Evolutionary conservation across 2,329 filamentous ascomycete species (phyloP), one percentile per base, ranked within the genome.

Genomic region (Mollisia scopiformis): DNA sequence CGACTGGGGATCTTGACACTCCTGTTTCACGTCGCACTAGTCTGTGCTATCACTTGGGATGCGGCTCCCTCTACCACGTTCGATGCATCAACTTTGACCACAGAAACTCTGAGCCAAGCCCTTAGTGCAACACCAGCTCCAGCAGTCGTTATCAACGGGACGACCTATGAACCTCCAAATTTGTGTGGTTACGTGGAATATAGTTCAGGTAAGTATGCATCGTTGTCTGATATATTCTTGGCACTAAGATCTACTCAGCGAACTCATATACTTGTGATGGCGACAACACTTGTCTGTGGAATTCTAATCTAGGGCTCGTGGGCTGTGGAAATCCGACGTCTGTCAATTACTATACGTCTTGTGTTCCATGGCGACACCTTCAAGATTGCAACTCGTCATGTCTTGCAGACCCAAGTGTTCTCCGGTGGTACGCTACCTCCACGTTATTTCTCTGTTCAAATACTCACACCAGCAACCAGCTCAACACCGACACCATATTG

Each of bases 261-360:
- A 64, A 62, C 25, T 61, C 57, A 6, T 66, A 66, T 25, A 62
- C 59, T 11, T 66, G 63, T 37, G 52, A 39, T 8, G 56, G 57
- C n/a, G 19, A 49, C 7, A 61, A 59, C 6, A 64, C 63, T 13
- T 66, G 62, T 23, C 58, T 66, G 1, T 66, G 63, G 63, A 61
- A 66, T 41, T 62, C 62, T 19, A 21, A 51, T 16, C 57, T 64
- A 2, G 50, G 50, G 25, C 47, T 60, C 13, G 59, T 66, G 10
- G 62, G 63, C 16, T 64, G 62, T n/a, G 63, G 62, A 25, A 46
- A 60, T 30, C 16, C 59, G 7, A 59, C 54, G 3, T 64, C 62
- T 3, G 59, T 66, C 10, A 19, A 66, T 35, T 66, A 62, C 55
- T 57, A 54, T 35, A 62, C 62, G 28, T 59, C 63, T 16, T 62